These are phyloP conservation scores for Plantago major DNA, from an alignment of 257 asterid species.

Conservation along the genomic window DNA sequence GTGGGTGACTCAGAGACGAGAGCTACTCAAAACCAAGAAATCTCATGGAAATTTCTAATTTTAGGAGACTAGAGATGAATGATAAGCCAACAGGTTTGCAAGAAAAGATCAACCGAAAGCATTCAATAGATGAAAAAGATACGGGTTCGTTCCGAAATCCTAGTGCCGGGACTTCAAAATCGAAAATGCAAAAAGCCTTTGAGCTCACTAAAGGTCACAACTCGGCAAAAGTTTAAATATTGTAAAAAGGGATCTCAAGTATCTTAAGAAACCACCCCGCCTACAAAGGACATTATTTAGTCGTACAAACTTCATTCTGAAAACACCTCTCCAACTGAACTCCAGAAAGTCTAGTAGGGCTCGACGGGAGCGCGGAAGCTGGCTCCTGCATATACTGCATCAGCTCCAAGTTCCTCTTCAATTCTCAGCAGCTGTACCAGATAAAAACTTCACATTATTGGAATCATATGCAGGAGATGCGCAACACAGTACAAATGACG, in stretches of 20 bases:
- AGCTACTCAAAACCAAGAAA: too few species aligned
- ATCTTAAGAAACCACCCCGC: constrained; percentile 11
- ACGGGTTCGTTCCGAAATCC: constrained; percentile 16
- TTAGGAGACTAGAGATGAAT: too few species aligned
- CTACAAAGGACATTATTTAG: constrained; percentile 25
- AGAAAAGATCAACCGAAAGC: not conserved
- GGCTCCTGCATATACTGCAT: constrained; percentile 86
- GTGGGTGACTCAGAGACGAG: too few species aligned
- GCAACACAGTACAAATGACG: not conserved
- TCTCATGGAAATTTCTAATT: too few species aligned
- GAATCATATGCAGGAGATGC: not conserved
- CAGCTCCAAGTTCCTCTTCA: constrained; percentile 94
- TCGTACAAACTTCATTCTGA: constrained; percentile 15
- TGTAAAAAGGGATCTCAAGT: constrained; percentile 13
- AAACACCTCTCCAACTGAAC: constrained; percentile 19
- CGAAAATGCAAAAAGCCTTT: constrained; percentile 17
- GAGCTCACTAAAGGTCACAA: constrained; percentile 15
- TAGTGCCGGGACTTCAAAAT: constrained; percentile 2
- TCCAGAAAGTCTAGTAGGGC: constrained; percentile 47
- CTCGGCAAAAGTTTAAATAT: constrained; percentile 23
- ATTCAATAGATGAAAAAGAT: constrained; percentile 7
- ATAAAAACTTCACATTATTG: constrained; percentile 11
- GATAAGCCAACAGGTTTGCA: not conserved
- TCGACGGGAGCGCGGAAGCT: constrained; percentile 82
- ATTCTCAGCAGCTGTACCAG: constrained; percentile 72